These are phyloP conservation scores for Alternaria incomplexa DNA, from an alignment of 2,329 filamentous ascomycete species.

Conservation along the genomic window DNA sequence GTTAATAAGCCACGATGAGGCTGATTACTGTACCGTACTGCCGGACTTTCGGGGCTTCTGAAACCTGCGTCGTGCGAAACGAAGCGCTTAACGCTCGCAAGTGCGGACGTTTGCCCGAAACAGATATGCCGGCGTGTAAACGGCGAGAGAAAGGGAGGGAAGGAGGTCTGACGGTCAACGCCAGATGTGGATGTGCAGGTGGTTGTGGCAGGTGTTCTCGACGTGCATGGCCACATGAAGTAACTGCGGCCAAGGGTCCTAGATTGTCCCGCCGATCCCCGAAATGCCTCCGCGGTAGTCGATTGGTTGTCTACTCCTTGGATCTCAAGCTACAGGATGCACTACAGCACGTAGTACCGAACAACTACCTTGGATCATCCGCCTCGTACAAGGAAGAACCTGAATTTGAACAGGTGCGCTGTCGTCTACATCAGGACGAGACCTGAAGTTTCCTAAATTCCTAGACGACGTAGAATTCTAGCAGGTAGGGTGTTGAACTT, in stretches of 20 bases:
- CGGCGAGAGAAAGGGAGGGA: background rate
- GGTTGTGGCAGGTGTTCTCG: conserved; percentile 3
- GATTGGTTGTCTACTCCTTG: background rate
- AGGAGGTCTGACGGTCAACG: conserved; percentile 6
- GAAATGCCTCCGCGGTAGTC: background rate
- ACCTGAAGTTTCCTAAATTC: background rate
- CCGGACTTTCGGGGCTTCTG: conserved; percentile 16
- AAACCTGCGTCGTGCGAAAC: conserved; percentile 14
- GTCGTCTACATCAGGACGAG: background rate
- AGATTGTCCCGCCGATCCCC: conserved; percentile 8
- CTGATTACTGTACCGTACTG: background rate
- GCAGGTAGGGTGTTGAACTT: background rate
- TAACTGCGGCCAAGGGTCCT: conserved; percentile 3
- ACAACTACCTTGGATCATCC: background rate
- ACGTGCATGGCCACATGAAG: conserved; percentile 6
- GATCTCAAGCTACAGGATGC: background rate
- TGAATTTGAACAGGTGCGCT: background rate
- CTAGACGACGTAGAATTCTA: background rate
- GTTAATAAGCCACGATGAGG: conserved; percentile 12
- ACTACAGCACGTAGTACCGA: conserved; percentile 1
- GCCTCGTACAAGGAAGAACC: background rate
- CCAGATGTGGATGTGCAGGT: conserved; percentile 5
- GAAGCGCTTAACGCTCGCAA: conserved; percentile 11
- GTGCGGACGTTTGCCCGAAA: conserved; percentile 3
- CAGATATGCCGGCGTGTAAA: background rate